These are phyloP conservation scores for Penicillium decumbens DNA, from an alignment of 2,329 filamentous ascomycete species.

Conservation along the genomic window DNA sequence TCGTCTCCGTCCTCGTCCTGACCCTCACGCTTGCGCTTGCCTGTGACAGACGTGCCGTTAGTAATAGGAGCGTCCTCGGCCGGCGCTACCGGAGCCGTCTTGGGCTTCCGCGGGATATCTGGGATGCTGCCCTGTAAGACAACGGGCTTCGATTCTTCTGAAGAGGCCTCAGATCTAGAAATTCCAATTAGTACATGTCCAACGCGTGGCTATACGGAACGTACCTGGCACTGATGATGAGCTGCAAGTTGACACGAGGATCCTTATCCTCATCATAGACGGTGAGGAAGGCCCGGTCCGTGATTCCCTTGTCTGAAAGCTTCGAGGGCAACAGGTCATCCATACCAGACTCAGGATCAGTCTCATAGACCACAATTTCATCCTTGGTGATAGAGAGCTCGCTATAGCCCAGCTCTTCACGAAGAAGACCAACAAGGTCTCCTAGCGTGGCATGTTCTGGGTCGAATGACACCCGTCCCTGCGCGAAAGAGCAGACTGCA, in stretches of 20 bases:
- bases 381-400: constrained; percentile 75
- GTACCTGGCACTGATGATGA: constrained; percentile 47
- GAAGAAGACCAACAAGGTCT: constrained; percentile 71
- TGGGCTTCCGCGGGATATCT: constrained; percentile 48
- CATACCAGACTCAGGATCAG: constrained; percentile 82
- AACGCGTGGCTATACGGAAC: neutral
- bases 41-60: constrained; percentile 23
- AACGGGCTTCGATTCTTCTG: constrained; percentile 40
- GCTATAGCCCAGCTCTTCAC: constrained; percentile 66
- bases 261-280: constrained; percentile 68
- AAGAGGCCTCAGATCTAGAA: constrained; percentile 25
- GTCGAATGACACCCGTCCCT: constrained; percentile 64
- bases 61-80: constrained; percentile 20
- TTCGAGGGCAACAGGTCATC: constrained; percentile 80
- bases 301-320: constrained; percentile 70
- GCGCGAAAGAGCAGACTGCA: constrained; percentile 72
- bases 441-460: constrained; percentile 67
- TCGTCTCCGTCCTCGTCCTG: constrained; percentile 32
- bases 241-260: constrained; percentile 72
- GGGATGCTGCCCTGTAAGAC: constrained; percentile 36
- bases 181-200: constrained; percentile 10
- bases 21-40: constrained; percentile 45
- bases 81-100: constrained; percentile 29
- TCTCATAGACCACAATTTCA: constrained; percentile 76
- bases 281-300: constrained; percentile 70